Base-by-base conservation (phyloP, 257 asterid genomes). In the Gynochthodes officinalis region DNA sequence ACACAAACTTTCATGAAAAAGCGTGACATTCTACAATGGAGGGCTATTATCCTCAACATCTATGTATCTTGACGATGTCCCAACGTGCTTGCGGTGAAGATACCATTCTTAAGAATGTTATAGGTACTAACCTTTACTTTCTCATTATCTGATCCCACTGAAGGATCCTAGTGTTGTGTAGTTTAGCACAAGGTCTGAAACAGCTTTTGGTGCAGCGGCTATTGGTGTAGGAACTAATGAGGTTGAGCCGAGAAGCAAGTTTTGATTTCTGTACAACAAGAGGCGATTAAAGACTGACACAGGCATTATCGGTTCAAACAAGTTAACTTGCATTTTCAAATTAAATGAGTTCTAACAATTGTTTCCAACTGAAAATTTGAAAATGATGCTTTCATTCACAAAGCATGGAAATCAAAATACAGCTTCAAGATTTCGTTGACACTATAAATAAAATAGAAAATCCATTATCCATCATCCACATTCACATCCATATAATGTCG, bases 101-200 rank as follows among this genome's bases (percentile, higher is more conserved):
- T 21, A 2, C 30, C 7, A 25, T 19, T 53, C 1, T 11, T n/a
- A 53, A 21, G 59, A 53, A 53, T 8, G 13, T 16, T 27, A 50
- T 28, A 42, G 33, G 52, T 15, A 60, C 64, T 77, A 54, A 93
- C 97, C 96, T 91, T 93, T 68, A 89, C 73, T 73, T 89, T 84
- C 80, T 93, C 98, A 76, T 64, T 82, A 53, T 89, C 82, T 93
- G 97, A 76, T 93, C 96, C 96, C 96, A 93, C 98, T 91, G 88
- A 93, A 93, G 75, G 96, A 84, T 69, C 86, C 67, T 59, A 91
- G 86, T 16, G 97, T 76, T 14, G 59, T 75, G 82, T 91, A 93
- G 69, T 71, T 84, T 50, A 79, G 60, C 64, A 59, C 59, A 7
- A 84, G 76, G 48, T 28, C 81, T 40, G 87, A 54, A 32, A 69